Base-by-base conservation (phyloP, 805 yeast genomes). In the Debaryomyces maramus region DNA sequence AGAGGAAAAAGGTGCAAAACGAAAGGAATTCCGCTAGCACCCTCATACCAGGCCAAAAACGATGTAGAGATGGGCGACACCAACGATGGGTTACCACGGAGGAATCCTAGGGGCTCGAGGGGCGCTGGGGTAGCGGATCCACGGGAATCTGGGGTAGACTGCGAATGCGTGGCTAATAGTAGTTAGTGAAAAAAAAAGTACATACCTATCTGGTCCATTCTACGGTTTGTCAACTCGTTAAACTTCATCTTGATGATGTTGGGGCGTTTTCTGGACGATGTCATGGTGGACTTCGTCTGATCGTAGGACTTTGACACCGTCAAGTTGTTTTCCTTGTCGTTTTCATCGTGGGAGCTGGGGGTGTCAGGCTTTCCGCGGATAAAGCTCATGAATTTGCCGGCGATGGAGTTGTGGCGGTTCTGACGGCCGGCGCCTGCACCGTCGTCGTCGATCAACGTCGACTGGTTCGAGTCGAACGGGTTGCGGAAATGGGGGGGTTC, bases 221-320 rank as follows among this genome's bases (percentile, higher is more conserved):
- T 50, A 32, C 58, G 45, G 13, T 47, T 48, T 6, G 36, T 37
- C 38, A 23, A 42, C 27, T 47, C 52, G 4, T 34, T 45, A 23
- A 36, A 19, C 18, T 41, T 42, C 24, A 43, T 32, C 31, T 47
- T 49, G 17, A 50, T 15, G 15, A 52, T 18, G 11, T 43, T 46
- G 33, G 44, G 48, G 29, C 46, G 57, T 29, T 56, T 60, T 32
- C 73, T 53, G 18, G 50, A 48, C 11, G 45, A 45, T 5, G 72
- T 66, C 58, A 68, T 56, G 27, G 46, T 45, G 39, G 66, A 57
- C 46, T 61, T 63, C 6, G 73, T 67, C 44, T 65, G 72, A 41
- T 69, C 75, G 40, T 43, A 67, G 28, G 36, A 33, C 20, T 16
- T 17, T 14, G 16, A 11, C 16, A 26, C 15, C 15, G 14, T n/a